Base-by-base conservation (phyloP, 2,329 filamentous ascomycete species). In the Paecilomyces sp. region DNA sequence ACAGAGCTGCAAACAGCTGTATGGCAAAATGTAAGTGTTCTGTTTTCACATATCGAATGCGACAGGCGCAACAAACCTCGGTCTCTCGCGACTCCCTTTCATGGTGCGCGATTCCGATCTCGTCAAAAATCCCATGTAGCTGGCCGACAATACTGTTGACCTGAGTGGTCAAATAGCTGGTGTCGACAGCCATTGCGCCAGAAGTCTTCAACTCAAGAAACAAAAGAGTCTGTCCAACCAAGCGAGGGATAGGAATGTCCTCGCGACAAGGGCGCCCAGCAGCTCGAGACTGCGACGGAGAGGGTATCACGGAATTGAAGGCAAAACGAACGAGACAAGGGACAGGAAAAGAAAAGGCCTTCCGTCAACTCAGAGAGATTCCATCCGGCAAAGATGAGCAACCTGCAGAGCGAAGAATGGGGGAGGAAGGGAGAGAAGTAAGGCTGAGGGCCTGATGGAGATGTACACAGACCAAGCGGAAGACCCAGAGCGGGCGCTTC, bases 31-130 rank as follows among this genome's bases (percentile, higher is more conserved):
- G 61, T 67, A 57, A 71, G 60, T 58, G 60, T 57, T n/a, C 47
- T 15, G 3, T 7, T 56, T 34, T 60, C 36, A 52, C 34, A 22
- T 57, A 51, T 41, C 51, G 28, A 60, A 22, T 28, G 41, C 34
- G 36, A 59, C 47, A 58, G 25, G 50, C 24, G 58, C 61, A 61
- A 69, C 83, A 71, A 80, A 95, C 92, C 86, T 97, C 91, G 72
- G 90, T 85, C 74, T 97, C 93, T 69, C 94, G 85, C 56, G 85
- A 83, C 72, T 97, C 92, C 70, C 94, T 89, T 76, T 97, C 94
- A 86, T 96, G 92, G 70, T 81, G 86, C 30, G 93, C 86, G n/a
- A 99, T 90, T 61, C 94, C 94, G 70, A 99, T 99, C 73, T 99
- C 93, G 75, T 99, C 94, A 71, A 97, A 99, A 60, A 97, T 85